phyloP scores from a whole-genome alignment of 2,329 filamentous ascomycete species.

The Chaetomium sp. region DNA sequence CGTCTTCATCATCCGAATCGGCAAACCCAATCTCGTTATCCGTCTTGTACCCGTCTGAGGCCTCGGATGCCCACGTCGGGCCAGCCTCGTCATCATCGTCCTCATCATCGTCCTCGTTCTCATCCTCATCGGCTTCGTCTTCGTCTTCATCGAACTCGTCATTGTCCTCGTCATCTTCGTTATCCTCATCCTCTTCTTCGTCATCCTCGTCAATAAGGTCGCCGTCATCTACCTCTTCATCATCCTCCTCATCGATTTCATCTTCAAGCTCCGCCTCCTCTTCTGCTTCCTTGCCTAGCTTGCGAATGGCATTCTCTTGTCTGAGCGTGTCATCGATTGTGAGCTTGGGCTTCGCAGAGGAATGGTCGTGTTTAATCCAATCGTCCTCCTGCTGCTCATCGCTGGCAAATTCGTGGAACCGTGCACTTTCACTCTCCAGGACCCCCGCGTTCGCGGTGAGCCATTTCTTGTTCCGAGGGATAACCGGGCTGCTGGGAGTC shows the following conservation, averaged over 20 bases:
- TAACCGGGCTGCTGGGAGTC: conserved; percentile 33
- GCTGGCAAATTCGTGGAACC: conserved; percentile 88
- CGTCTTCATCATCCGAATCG: conserved; percentile 61
- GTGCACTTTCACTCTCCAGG: conserved; percentile 49
- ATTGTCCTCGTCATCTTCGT: conserved; percentile 41
- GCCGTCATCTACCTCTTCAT: conserved; percentile 45
- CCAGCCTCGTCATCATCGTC: conserved; percentile 45
- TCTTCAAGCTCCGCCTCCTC: conserved; percentile 72
- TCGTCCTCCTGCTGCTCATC: conserved; percentile 78
- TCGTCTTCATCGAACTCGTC: conserved; percentile 32
- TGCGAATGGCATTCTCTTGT: conserved; percentile 84
- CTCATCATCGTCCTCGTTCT: conserved; percentile 31
- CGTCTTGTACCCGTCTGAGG: conserved; percentile 66
- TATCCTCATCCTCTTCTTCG: conserved; percentile 43
- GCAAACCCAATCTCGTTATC: conserved; percentile 63
- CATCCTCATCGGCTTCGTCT: conserved; percentile 39
- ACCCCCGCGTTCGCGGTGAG: conserved; percentile 46
- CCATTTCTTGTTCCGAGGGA: conserved; percentile 39
- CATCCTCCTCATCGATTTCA: conserved; percentile 42
- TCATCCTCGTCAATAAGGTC: conserved; percentile 48
- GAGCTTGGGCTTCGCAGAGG: conserved; percentile 60
- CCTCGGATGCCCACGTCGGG: conserved; percentile 47
- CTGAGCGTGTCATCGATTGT: conserved; percentile 84
- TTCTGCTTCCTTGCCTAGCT: conserved; percentile 81
- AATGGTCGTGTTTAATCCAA: conserved; percentile 71